A percentile compares a stretch with the other conserved stretches of the same genome.
These are phyloP conservation scores for Penicillium sp. DNA, from an alignment of 2,329 filamentous ascomycete genomes.

Conservation along the genomic window DNA sequence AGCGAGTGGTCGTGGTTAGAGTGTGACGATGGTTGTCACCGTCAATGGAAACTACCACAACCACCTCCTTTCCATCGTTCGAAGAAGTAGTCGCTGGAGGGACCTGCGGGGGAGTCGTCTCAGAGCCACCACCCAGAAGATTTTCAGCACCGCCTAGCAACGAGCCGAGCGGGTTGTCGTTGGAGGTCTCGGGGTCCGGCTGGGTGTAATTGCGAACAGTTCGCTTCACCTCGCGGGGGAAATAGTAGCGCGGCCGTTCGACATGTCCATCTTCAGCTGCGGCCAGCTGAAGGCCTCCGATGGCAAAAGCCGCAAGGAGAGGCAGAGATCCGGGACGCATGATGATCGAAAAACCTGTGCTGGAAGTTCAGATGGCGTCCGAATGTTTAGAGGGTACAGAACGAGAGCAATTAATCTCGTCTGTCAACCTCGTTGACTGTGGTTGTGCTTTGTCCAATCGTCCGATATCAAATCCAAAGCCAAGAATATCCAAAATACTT, in stretches of 20 bases:
- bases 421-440: conserved; percentile 13
- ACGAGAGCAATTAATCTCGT: conserved; percentile 18
- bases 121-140: background rate
- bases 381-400: conserved; percentile 15
- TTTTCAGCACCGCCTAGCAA: conserved; percentile 4
- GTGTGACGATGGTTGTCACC: conserved; percentile 19
- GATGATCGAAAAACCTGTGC: conserved; percentile 13
- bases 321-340: conserved; percentile 34
- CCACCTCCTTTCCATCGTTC: conserved; percentile 15
- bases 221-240: conserved; percentile 35
- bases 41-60: conserved; percentile 22
- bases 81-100: background rate
- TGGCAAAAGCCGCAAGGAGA: conserved; percentile 33
- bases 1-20: conserved; percentile 14
- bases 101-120: background rate
- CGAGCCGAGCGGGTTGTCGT: background rate
- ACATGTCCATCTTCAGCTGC: conserved; percentile 28
- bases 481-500: background rate
- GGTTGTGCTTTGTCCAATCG: background rate
- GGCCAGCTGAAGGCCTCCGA: conserved; percentile 35
- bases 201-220: conserved; percentile 9
- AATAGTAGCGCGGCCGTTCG: conserved; percentile 36
- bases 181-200: background rate
- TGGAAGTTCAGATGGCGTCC: conserved; percentile 3
- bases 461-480: background rate